Evolutionary conservation across 2,329 filamentous ascomycete species (phyloP).

Genomic region (Xylaria sp.): DNA sequence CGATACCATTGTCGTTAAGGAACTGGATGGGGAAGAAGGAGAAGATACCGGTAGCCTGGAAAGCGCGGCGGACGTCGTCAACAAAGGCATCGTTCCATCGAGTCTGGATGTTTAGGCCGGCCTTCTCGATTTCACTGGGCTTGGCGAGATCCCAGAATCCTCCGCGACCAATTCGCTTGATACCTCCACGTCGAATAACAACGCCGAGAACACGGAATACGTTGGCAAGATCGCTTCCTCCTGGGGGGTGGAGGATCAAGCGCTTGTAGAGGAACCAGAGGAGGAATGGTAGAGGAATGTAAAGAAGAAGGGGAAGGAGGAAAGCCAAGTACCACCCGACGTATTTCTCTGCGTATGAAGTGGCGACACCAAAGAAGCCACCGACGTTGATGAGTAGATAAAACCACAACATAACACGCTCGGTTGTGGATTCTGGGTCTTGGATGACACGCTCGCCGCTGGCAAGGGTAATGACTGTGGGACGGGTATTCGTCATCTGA

Average conservation of each 20-base stretch:
- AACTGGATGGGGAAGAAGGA: constrained; percentile 62
- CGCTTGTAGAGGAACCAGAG: constrained; percentile 56
- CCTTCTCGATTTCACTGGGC: constrained; percentile 62
- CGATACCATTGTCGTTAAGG: constrained; percentile 61
- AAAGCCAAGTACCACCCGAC: constrained; percentile 62
- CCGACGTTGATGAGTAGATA: constrained; percentile 66
- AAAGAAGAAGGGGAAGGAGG: constrained; percentile 57
- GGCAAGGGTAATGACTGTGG: constrained; percentile 60
- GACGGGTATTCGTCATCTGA: constrained; percentile 67
- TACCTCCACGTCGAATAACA: constrained; percentile 54
- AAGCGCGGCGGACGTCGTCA: constrained; percentile 69
- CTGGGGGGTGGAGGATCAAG: constrained; percentile 57
- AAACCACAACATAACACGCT: constrained; percentile 74
- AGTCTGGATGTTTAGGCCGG: constrained; percentile 52
- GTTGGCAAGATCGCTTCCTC: constrained; percentile 57
- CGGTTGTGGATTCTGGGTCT: constrained; percentile 72
- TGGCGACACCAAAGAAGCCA: constrained; percentile 62
- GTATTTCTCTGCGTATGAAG: constrained; percentile 63
- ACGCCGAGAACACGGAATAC: constrained; percentile 55
- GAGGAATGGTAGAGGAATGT: constrained; percentile 55
- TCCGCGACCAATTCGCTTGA: constrained; percentile 52
- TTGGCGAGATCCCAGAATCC: constrained; percentile 70
- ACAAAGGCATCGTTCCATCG: constrained; percentile 74
- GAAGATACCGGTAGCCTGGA: constrained; percentile 69
- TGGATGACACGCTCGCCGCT: constrained; percentile 73